Percentiles rank a stretch among this genome's conserved stretches.
These are phyloP conservation scores for Ophiostoma novo-ulmi DNA, from an alignment of 2,329 filamentous ascomycete species.

Conservation along the genomic window DNA sequence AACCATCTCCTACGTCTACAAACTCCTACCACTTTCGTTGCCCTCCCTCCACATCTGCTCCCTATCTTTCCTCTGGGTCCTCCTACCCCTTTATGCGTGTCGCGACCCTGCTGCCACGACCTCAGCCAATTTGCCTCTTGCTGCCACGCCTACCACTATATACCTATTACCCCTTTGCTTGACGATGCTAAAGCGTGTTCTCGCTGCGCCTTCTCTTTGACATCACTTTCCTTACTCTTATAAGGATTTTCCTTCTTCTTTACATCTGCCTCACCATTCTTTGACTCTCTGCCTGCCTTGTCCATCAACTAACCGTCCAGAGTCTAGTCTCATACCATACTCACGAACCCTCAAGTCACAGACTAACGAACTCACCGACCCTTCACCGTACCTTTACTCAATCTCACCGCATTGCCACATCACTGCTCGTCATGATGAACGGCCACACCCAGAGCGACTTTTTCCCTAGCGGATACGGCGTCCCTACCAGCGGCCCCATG, in stretches of 20 bases:
- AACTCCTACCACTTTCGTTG: too few species aligned
- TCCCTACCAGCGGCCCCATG: conserved; percentile 55
- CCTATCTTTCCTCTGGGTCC: not conserved
- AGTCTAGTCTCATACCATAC: not conserved
- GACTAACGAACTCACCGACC: not conserved
- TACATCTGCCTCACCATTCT: not conserved
- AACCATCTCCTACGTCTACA: not conserved
- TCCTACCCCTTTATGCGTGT: conserved; percentile 12
- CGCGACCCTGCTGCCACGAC: conserved; percentile 10
- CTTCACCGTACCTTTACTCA: not conserved
- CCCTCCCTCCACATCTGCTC: not conserved
- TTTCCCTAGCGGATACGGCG: conserved; percentile 69
- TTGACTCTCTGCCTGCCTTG: not conserved
- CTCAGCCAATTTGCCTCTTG: not conserved
- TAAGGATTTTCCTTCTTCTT: not conserved
- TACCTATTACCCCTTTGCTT: not conserved
- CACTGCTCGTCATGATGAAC: conserved; percentile 38
- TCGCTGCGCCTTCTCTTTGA: not conserved
- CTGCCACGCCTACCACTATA: too few species aligned
- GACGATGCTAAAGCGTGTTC: not conserved
- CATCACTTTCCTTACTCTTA: not conserved
- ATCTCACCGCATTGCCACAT: not conserved
- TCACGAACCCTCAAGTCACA: not conserved
- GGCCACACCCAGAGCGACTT: conserved; percentile 52
- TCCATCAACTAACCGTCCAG: not conserved